These are phyloP conservation scores for Salvia sclarea DNA, from an alignment of 305 asterid genomes.

Conservation along the genomic window DNA sequence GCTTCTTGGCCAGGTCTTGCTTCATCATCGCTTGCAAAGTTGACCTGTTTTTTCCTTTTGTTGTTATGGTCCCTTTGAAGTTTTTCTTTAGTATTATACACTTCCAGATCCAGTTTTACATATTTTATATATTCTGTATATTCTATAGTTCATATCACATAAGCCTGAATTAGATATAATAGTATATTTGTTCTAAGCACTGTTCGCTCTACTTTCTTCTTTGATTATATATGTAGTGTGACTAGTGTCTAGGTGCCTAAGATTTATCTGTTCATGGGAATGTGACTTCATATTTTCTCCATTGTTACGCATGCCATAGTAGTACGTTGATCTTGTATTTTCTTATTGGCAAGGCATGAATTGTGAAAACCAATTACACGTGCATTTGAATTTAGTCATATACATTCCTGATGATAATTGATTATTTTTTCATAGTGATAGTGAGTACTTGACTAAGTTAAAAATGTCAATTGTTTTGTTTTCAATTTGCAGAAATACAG, in stretches of 20 bases:
- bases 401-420: conserved; percentile 12
- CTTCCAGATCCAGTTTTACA: background rate
- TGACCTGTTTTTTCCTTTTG: conserved; percentile 1
- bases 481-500: conserved; percentile 76
- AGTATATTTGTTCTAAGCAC: background rate
- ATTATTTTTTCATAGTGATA: conserved; percentile 1
- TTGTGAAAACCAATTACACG: background rate
- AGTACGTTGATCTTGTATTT: conserved; percentile 20
- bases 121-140: background rate
- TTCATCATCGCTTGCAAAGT: conserved; percentile 13
- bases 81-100: background rate
- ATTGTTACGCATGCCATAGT: conserved; percentile 12
- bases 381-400: background rate
- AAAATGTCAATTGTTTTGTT: conserved; percentile 10
- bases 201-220: background rate
- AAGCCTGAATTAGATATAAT: background rate
- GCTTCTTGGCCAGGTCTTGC: conserved; percentile 25
- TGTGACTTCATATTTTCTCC: conserved; percentile 10
- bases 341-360: conserved; percentile 18
- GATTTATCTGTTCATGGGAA: background rate
- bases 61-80: conserved; percentile 21
- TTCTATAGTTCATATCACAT: background rate
- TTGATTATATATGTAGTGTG: background rate
- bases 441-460: conserved; percentile 15
- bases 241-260: background rate